These are phyloP conservation scores for Botrytis aclada DNA, from an alignment of 2,329 filamentous ascomycete genomes.

Conservation along the genomic window DNA sequence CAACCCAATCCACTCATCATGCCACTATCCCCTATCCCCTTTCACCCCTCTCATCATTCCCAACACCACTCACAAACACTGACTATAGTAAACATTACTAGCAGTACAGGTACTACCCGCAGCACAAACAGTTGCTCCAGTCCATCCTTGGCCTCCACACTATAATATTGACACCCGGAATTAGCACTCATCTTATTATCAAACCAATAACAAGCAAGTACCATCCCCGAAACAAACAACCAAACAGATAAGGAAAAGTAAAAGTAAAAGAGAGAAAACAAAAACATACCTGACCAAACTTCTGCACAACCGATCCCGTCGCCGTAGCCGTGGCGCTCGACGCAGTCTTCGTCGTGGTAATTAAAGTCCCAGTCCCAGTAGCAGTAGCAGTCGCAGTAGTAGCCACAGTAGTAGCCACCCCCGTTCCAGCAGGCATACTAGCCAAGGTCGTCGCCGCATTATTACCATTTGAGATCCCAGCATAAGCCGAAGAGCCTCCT, in stretches of 20 bases:
- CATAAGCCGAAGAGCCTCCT: background rate
- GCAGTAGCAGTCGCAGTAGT: background rate
- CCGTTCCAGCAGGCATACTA: background rate
- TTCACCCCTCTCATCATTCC: background rate
- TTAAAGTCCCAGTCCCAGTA: background rate
- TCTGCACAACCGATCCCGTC: constrained; percentile 6
- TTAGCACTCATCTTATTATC: background rate
- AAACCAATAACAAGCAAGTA: too few relatives aligned
- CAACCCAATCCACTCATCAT: background rate
- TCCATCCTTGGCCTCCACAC: constrained; percentile 30
- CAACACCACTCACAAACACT: constrained; percentile 23
- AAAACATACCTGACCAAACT: constrained; percentile 24
- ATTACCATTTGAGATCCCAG: background rate
- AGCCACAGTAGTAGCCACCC: background rate
- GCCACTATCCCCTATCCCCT: too few relatives aligned
- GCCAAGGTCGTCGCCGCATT: constrained; percentile 1
- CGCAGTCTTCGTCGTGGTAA: background rate
- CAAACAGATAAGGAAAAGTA: too few relatives aligned
- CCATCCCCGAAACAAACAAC: too few relatives aligned
- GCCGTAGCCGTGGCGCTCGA: background rate
- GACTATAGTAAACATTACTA: constrained; percentile 27
- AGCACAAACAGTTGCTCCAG: constrained; percentile 26
- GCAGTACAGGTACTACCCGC: constrained; percentile 24
- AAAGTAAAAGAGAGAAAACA: too few relatives aligned
- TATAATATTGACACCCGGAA: background rate